Base-by-base conservation (phyloP, 2,329 filamentous ascomycete species). In the Curvularia eragrostidis region DNA sequence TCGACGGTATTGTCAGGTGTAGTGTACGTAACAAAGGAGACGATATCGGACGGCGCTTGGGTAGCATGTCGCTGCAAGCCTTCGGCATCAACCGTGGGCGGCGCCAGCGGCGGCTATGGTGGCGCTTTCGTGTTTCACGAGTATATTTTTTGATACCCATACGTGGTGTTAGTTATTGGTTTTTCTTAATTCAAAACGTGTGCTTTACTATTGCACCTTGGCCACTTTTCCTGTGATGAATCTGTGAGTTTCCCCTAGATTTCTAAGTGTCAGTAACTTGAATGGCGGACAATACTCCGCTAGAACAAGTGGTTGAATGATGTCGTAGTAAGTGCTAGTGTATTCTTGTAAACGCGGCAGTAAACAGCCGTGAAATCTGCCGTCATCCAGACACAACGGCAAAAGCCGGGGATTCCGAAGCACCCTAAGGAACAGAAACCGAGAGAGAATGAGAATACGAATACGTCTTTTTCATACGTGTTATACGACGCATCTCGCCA, bases 71-170 rank as follows among this genome's bases (percentile, higher is more conserved):
- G 21, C 26, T 32, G 13, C 23, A 23, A 15, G 19, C 21, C 19
- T 48, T 34, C 28, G 41, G 41, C 12, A 43, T 26, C 41, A 43
- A 21, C 21, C 21, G 13, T 43, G 13, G 10, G 26, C 26, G 19
- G 12, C n/a, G 38, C 23, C 12, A 32, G 32, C 30, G 13, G 32
- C 28, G 44, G 24, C 8, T 8, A 23, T 9, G 13, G 46, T 13
- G 23, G 43, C 36, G 42, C 42, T 32, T 53, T 19, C 30, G 12
- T 51, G 18, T 8, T 44, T 19, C 39, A 44, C 19, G 18, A 19
- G 44, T 48, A 48, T 48, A 44, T 44, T 43, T 50, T 23, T 48
- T 48, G 54, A 57, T 57, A 57, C 54, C 54, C 54, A 53, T 39
- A 53, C 19, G 54, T 57, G 54, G 54, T 57, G 54, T 34, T 44